A percentile compares a stretch with the other conserved stretches of the same genome.
phyloP scores from a whole-genome alignment of 371 early-diverging fungal genomes.

The Capillidium rhysosporum region DNA sequence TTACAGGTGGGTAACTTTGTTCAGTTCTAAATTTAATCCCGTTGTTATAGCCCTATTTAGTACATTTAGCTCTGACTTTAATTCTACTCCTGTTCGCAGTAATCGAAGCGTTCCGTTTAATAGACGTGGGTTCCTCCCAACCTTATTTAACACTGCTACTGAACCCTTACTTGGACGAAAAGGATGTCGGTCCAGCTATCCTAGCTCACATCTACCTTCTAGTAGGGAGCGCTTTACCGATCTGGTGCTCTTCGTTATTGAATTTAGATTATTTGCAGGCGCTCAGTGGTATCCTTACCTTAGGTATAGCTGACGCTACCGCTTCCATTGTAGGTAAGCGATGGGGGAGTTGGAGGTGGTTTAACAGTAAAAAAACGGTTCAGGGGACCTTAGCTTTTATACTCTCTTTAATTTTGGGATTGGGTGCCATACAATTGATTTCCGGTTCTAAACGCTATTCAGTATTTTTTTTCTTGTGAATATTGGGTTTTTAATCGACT shows the following conservation, averaged over 20 bases:
- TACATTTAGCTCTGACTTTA: constrained; percentile 63
- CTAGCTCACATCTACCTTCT: constrained; percentile 74
- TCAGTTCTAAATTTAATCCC: background rate
- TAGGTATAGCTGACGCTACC: constrained; percentile 77
- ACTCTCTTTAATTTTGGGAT: constrained; percentile 13
- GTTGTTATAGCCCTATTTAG: constrained; percentile 31
- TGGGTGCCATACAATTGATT: constrained; percentile 11
- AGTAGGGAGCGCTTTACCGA: constrained; percentile 72
- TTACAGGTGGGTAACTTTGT: constrained; percentile 30
- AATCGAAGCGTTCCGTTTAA: constrained; percentile 57
- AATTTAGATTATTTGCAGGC: background rate
- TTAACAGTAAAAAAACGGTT: constrained; percentile 53
- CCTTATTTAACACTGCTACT: constrained; percentile 46
- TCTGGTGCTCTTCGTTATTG: constrained; percentile 30
- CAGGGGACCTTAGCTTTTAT: constrained; percentile 78
- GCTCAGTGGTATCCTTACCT: constrained; percentile 45
- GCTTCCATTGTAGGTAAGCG: constrained; percentile 66
- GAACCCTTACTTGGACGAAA: constrained; percentile 53
- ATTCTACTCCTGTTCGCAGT: constrained; percentile 48
- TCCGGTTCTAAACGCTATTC: constrained; percentile 11
- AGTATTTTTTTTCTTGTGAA: constrained; percentile 1
- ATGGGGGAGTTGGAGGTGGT: constrained; percentile 52
- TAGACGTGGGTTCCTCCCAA: constrained; percentile 49
- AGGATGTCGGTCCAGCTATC: constrained; percentile 63
- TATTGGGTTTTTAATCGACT: background rate